Evolutionary conservation across 805 yeast species (phyloP), one percentile per base, ranked within the genome.

Genomic region (Sugiyamaella mastotermitis): DNA sequence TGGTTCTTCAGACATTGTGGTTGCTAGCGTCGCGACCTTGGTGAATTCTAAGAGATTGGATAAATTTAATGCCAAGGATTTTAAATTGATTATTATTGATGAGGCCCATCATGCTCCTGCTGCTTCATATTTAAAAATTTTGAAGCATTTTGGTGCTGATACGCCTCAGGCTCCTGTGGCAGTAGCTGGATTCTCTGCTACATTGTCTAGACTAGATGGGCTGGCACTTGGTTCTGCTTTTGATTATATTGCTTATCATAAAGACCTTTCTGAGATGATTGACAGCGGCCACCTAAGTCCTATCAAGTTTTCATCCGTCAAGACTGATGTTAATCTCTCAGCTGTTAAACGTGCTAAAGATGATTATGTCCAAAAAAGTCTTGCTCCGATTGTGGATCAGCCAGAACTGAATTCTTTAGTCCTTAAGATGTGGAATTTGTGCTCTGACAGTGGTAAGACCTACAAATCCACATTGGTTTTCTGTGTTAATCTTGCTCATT

Each of bases 41-140:
- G 54, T 61, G 4, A 60, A 77, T 14, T 55, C 67, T 11, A 48
- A 60, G 0, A 56, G 92, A 32, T 59, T 84, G 14, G 58, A 60
- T 1, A 58, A 64, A 33, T 82, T 79, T 50, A 58, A 73, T 38
- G 80, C 88, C 0, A 34, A 38, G 2, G 72, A 74, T n/a, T 80
- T 71, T 61, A 81, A 84, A 53, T 66, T 87, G 22, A 72, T 90
- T 13, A 76, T 88, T 15, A 66, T 88, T 2, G 97, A 88, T 60
- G 97, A 88, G 56, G 94, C 95, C 28, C 97, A 88, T 54, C 97
- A 88, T 58, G 80, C 94, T 0, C 82, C 83, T 1, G 86, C 95
- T 0, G 53, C 57, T 11, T 68, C 87, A 1, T 90, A 88, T 64
- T 31, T 60, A 13, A 66, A 68, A 21, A 67, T 87, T 1, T 55